Conservation (phyloP, 2,329 filamentous ascomycete genomes). For the Fusarium torreyae region DNA sequence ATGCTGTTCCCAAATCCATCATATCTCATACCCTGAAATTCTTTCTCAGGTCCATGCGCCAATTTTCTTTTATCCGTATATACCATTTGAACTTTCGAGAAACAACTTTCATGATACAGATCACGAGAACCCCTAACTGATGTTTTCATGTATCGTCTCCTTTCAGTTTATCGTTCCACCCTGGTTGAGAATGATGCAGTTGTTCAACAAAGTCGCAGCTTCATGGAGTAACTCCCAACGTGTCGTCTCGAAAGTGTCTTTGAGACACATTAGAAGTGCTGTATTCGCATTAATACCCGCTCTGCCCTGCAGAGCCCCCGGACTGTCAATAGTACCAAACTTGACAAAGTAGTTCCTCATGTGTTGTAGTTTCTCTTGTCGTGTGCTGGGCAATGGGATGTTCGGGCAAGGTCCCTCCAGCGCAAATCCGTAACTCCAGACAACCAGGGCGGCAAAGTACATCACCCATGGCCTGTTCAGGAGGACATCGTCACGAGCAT, state of each 20-base stretch:
- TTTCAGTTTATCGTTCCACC: constrained; percentile 50
- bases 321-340: constrained; percentile 79
- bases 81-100: not conserved
- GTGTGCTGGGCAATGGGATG: constrained; percentile 67
- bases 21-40: constrained; percentile 21
- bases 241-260: constrained; percentile 84
- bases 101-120: no score
- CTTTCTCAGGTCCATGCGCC: constrained; percentile 22
- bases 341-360: constrained; percentile 85
- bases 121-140: not conserved
- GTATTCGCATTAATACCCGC: constrained; percentile 86
- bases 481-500: constrained; percentile 88
- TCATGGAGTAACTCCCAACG: constrained; percentile 95
- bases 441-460: constrained; percentile 91
- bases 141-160: not conserved
- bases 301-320: constrained; percentile 82
- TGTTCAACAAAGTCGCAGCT: constrained; percentile 83
- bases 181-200: constrained; percentile 75
- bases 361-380: constrained; percentile 78
- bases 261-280: constrained; percentile 84
- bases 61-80: constrained; percentile 20
- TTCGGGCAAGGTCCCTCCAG: constrained; percentile 82
- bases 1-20: constrained; percentile 27
- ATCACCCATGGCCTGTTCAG: constrained; percentile 95
- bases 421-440: constrained; percentile 96